phyloP scores from a whole-genome alignment of 768 basidiomycete species.

The Calvatia gigantea region DNA sequence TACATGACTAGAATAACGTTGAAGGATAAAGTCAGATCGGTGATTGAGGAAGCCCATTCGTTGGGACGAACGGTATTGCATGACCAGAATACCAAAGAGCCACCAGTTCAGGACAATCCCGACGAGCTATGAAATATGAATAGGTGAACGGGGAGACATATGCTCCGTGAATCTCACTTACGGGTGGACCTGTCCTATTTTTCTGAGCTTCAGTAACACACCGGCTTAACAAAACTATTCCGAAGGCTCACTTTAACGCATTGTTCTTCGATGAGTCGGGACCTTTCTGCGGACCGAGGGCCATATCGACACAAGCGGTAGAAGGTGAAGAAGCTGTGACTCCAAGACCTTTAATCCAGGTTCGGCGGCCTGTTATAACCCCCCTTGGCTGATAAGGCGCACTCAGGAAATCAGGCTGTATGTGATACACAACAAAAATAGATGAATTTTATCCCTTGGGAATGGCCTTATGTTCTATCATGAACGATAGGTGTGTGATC shows the following conservation, averaged over 20 bases:
- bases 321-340: background rate
- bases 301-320: background rate
- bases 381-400: too few species aligned
- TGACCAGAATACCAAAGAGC: constrained; percentile 9
- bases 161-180: background rate
- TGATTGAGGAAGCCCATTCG: background rate
- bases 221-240: background rate
- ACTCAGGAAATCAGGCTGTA: too few species aligned
- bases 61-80: constrained; percentile 11
- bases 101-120: constrained; percentile 10
- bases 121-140: background rate
- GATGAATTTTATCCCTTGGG: too few species aligned
- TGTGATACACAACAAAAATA: too few species aligned
- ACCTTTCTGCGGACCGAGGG: background rate
- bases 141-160: background rate
- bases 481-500: too few species aligned
- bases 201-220: background rate
- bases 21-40: background rate
- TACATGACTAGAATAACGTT: background rate
- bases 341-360: too few species aligned
- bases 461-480: too few species aligned
- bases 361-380: too few species aligned
- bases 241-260: background rate
- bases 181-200: background rate
- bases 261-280: background rate